Percentiles rank a stretch among this genome's conserved stretches.
phyloP scores from a whole-genome alignment of 306 rosid species.

The Casuarina cunninghamiana region DNA sequence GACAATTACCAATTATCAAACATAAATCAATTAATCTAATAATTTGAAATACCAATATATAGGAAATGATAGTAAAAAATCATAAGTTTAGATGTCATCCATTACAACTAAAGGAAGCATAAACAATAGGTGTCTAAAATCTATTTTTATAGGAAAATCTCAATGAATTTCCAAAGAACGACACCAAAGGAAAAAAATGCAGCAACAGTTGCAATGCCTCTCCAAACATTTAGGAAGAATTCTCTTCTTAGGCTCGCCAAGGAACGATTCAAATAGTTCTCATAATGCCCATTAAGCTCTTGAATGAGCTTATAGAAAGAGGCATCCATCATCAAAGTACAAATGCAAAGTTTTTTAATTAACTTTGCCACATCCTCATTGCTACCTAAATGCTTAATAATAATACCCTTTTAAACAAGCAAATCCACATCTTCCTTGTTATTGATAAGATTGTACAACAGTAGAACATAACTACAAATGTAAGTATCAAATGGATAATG shows the following conservation, averaged over 20 bases:
- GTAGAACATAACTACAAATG: conserved; percentile 26
- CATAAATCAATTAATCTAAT: no score
- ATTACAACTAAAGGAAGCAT: no score
- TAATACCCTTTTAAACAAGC: conserved; percentile 20
- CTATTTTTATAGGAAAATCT: no score
- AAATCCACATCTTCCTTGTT: conserved; percentile 24
- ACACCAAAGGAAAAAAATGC: no score
- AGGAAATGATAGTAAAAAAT: no score
- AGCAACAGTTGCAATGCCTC: conserved; percentile 24
- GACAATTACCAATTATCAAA: no score
- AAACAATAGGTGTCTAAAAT: no score
- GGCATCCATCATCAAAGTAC: not conserved
- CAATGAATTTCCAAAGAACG: no score
- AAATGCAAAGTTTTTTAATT: conserved; percentile 7
- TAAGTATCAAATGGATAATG: conserved; percentile 8
- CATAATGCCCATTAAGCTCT: not conserved
- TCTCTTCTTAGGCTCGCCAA: conserved; percentile 23
- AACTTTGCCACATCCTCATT: conserved; percentile 9
- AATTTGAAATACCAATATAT: no score
- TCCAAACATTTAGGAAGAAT: conserved; percentile 38
- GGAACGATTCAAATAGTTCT: conserved; percentile 5
- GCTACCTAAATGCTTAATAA: conserved; percentile 25
- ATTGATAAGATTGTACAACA: conserved; percentile 25
- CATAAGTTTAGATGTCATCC: no score
- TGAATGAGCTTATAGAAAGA: conserved; percentile 1